Conservation (phyloP, 208 protist species). For the Endotrypanum monterogeii region DNA sequence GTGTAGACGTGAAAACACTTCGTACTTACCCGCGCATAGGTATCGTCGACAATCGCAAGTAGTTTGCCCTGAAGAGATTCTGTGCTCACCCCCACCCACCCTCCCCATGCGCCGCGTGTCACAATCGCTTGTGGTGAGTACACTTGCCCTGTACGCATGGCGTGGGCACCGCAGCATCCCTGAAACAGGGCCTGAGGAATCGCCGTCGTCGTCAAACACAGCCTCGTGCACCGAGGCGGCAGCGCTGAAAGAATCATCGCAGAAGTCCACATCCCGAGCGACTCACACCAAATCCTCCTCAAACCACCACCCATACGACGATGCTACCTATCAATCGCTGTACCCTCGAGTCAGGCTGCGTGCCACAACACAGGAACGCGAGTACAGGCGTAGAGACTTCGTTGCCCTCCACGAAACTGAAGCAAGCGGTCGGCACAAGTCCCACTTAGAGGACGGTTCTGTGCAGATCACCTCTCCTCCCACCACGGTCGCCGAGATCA, state of each 20-base stretch:
- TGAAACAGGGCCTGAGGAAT: not conserved
- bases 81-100: not conserved
- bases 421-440: not conserved
- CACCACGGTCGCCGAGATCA: not conserved
- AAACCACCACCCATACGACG: slow-evolving; percentile 1
- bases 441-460: not conserved
- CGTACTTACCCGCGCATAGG: no score
- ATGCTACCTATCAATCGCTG: slow-evolving; percentile 20
- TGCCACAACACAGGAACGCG: slow-evolving; percentile 42
- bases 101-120: slow-evolving; percentile 14
- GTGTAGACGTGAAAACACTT: no score
- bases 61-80: not conserved
- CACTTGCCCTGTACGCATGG: not conserved
- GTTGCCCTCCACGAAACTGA: slow-evolving; percentile 13
- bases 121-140: slow-evolving; percentile 2
- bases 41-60: not conserved
- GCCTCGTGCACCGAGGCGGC: not conserved
- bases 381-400: slow-evolving; percentile 25
- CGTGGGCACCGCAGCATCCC: slow-evolving; percentile 15
- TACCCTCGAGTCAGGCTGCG: slow-evolving; percentile 38
- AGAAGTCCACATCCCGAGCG: not conserved
- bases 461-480: not conserved
- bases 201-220: not conserved
- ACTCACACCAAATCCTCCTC: not conserved
- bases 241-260: not conserved